A percentile compares a stretch with the other conserved stretches of the same genome.
These are phyloP conservation scores for Zarea fungicola DNA, from an alignment of 2,329 filamentous ascomycete genomes.

Conservation along the genomic window DNA sequence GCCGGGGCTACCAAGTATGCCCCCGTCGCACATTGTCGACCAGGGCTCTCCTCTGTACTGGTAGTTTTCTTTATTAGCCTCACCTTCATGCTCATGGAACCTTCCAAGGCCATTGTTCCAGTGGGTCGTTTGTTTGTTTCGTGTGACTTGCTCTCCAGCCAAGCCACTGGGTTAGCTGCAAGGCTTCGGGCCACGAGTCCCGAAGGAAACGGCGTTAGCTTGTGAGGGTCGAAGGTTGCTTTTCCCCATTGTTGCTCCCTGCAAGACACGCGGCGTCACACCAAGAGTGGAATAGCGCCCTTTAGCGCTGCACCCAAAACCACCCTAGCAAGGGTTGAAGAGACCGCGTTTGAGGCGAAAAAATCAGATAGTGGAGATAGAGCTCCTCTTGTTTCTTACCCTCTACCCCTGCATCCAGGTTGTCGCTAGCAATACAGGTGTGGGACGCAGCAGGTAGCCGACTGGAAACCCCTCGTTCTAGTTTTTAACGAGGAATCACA, in stretches of 20 bases:
- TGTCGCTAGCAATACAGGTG: not conserved
- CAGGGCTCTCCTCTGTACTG: not conserved
- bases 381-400: too few species aligned
- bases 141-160: not conserved
- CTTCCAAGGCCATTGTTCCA: not conserved
- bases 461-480: slow-evolving; percentile 10
- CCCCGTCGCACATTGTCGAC: slow-evolving; percentile 13
- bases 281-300: slow-evolving; percentile 9
- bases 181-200: not conserved
- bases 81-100: not conserved
- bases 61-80: not conserved
- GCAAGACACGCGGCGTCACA: slow-evolving; percentile 7
- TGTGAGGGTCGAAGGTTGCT: not conserved
- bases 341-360: slow-evolving; percentile 1
- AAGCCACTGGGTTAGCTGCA: not conserved
- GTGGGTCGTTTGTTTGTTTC: not conserved
- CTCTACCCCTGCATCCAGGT: too few species aligned
- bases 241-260: not conserved
- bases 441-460: not conserved
- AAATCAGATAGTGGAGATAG: too few species aligned
- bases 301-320: not conserved
- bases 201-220: slow-evolving; percentile 2
- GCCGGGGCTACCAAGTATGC: slow-evolving; percentile 7
- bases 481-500: not conserved
- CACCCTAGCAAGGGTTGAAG: not conserved